Base-by-base conservation (phyloP, 345 rosid species). In the Populus deltoides region DNA sequence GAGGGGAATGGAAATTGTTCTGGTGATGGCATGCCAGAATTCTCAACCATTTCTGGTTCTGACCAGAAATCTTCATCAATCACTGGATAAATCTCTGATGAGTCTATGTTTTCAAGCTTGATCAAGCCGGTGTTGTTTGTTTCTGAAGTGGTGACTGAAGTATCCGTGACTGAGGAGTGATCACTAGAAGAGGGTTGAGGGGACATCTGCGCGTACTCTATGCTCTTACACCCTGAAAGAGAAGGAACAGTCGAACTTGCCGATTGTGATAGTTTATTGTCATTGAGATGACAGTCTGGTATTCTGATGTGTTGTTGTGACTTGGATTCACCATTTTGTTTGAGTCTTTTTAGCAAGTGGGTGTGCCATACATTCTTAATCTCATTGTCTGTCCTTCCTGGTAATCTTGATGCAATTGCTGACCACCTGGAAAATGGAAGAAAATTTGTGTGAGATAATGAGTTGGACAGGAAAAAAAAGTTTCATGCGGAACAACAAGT, bases 321-420 rank as follows among this genome's bases (percentile, higher is more conserved):
- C 16, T 36, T 62, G 79, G 62, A 35, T 72, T 83, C 78, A 17
- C 86, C 85, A 71, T 83, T 80, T 75, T 77, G 86, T 66, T 85
- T 80, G 11, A 87, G 88, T 77, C 82, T 90, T 83, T 92, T 94
- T 88, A 92, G 92, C 83, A 94, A 88, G 83, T 94, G 92, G 38
- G 98, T 92, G 78, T 94, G 97, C 98, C 98, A 92, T 8, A 94
- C 92, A 80, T 94, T 94, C 75, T 94, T 94, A 4, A 94, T 92
- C 81, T 94, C 98, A 43, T 94, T 94, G 75, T 94, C 98, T 0
- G 98, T 94, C 45, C 98, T 90, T 73, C 98, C 98, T 1, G 97
- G 94, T 22, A 94, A 68, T 73, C 71, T 89, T 62, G 92, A 89
- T 22, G 98, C 98, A 53, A 94, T 94, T 43, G 91, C 90, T 7